A percentile compares a stretch with the other conserved stretches of the same genome.
These are phyloP conservation scores for Monilinia aucupariae DNA, from an alignment of 2,329 filamentous ascomycete genomes.

Conservation along the genomic window DNA sequence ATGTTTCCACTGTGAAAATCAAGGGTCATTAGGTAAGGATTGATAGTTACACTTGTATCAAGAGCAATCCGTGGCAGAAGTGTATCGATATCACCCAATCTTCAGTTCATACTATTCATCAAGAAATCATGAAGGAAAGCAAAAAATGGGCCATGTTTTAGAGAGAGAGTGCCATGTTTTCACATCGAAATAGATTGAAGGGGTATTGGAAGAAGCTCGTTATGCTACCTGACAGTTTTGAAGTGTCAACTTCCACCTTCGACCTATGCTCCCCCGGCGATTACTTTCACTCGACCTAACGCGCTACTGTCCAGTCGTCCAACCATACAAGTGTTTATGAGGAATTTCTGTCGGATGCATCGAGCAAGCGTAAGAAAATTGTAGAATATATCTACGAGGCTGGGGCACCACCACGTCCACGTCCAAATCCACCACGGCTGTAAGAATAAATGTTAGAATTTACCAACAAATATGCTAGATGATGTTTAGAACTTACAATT, in stretches of 20 bases:
- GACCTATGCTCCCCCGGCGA: constrained; percentile 43
- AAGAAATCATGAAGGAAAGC: background rate
- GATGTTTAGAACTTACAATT: constrained; percentile 59
- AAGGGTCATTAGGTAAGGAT: background rate
- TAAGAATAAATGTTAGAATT: constrained; percentile 36
- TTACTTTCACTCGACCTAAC: constrained; percentile 46
- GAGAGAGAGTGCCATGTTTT: constrained; percentile 6
- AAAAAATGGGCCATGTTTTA: background rate
- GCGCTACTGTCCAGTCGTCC: constrained; percentile 43
- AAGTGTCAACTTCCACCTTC: constrained; percentile 41
- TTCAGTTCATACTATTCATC: background rate
- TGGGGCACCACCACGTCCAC: constrained; percentile 72
- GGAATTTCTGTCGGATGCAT: constrained; percentile 35
- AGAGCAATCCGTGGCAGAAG: background rate
- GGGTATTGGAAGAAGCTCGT: constrained; percentile 35
- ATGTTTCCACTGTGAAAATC: background rate
- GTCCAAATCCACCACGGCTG: constrained; percentile 81
- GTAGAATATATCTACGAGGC: constrained; percentile 32
- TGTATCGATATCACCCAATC: background rate
- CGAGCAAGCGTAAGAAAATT: constrained; percentile 34
- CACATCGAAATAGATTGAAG: constrained; percentile 19
- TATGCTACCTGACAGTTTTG: constrained; percentile 38
- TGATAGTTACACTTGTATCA: background rate
- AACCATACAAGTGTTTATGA: constrained; percentile 35
- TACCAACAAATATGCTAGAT: background rate